Conservation (phyloP, 768 basidiomycete species). For the Boletus sp. region DNA sequence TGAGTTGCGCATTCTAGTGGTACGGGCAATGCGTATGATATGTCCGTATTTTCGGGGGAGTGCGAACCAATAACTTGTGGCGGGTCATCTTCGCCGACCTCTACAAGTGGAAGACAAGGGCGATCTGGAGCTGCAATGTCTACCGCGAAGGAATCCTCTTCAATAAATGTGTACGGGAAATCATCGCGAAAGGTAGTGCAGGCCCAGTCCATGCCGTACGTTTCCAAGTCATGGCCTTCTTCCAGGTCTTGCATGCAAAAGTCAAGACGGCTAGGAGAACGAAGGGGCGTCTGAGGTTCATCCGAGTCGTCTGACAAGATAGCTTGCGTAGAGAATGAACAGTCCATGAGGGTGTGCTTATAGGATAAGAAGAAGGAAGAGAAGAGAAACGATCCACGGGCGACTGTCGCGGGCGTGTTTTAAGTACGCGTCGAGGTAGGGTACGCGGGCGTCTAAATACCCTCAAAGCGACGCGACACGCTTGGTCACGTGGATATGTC, state of each 20-base stretch:
- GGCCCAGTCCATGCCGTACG: conserved; percentile 14
- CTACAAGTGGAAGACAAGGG: not conserved
- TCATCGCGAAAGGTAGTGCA: not conserved
- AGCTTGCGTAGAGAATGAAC: conserved; percentile 4
- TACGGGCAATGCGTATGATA: conserved; percentile 7
- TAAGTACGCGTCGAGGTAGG: conserved; percentile 8
- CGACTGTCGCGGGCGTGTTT: conserved; percentile 6
- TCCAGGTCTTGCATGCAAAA: conserved; percentile 28
- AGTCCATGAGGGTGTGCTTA: too few species aligned
- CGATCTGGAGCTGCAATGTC: not conserved
- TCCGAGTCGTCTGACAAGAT: conserved; percentile 13
- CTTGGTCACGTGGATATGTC: conserved; percentile 26
- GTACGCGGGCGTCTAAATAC: conserved; percentile 13
- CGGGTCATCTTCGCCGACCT: not conserved
- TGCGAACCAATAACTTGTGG: conserved; percentile 12
- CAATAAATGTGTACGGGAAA: not conserved
- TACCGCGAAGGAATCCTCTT: conserved; percentile 9
- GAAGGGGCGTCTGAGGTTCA: conserved; percentile 31
- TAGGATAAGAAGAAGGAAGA: not conserved
- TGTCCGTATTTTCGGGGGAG: conserved; percentile 13
- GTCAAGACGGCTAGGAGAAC: conserved; percentile 50
- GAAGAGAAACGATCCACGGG: not conserved
- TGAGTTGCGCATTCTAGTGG: conserved; percentile 14
- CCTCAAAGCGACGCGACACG: conserved; percentile 21
- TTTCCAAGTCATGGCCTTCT: not conserved